phyloP scores from a whole-genome alignment of 495 filamentous ascomycete species.

The Trichoderma erinaceum region DNA sequence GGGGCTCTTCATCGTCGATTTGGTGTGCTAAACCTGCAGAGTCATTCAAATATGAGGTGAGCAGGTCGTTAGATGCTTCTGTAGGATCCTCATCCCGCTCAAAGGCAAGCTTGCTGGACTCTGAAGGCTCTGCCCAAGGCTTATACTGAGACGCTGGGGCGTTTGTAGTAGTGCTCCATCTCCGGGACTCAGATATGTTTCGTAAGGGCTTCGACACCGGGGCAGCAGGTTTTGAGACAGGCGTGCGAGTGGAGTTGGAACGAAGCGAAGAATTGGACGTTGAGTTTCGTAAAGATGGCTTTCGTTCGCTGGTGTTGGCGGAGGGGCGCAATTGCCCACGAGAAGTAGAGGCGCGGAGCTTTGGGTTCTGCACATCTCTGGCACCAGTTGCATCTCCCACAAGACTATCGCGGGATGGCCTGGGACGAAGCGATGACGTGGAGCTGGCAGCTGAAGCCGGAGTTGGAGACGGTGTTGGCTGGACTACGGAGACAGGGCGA shows the following conservation, averaged over 20 bases:
- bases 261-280: neutral
- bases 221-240: neutral
- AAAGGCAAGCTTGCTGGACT: neutral
- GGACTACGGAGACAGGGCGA: slow-evolving; percentile 2
- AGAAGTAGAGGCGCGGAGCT: slow-evolving; percentile 36
- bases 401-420: slow-evolving; percentile 28
- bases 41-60: slow-evolving; percentile 1
- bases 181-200: neutral
- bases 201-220: neutral
- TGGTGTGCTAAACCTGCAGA: neutral
- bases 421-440: slow-evolving; percentile 23
- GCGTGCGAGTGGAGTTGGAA: slow-evolving; percentile 22
- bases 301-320: slow-evolving; percentile 16
- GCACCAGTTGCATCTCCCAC: neutral
- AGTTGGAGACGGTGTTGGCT: neutral
- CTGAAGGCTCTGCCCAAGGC: neutral
- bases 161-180: slow-evolving; percentile 9
- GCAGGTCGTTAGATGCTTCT: neutral
- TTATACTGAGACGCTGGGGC: slow-evolving; percentile 6
- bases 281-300: slow-evolving; percentile 17
- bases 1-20: neutral
- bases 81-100: neutral
- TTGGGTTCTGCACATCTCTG: slow-evolving; percentile 31
- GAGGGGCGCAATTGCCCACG: slow-evolving; percentile 33
- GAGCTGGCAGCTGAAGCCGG: neutral